These are phyloP conservation scores for Dryas octopetala DNA, from an alignment of 306 rosid genomes.

Conservation along the genomic window DNA sequence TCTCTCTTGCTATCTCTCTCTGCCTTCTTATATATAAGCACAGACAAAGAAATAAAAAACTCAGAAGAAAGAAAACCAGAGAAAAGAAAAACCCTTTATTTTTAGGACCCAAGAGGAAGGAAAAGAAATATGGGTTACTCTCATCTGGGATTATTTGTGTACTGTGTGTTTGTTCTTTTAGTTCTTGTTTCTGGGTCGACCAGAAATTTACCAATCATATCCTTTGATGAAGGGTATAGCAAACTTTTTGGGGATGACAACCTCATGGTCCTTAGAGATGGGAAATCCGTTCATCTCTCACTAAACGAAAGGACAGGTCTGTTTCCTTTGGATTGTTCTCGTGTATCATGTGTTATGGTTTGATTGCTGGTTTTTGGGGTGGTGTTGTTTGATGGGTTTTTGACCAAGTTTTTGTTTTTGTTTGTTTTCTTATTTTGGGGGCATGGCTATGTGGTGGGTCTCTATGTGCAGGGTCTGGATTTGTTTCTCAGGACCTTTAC, in stretches of 20 bases:
- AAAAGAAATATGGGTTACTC: constrained; percentile 37
- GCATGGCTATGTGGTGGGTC: neutral
- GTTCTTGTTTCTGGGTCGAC: constrained; percentile 46
- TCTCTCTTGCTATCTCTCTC: constrained; percentile 21
- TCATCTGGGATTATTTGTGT: constrained; percentile 23
- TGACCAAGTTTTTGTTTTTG: constrained; percentile 9
- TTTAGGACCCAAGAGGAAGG: constrained; percentile 6
- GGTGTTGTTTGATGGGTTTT: constrained; percentile 1
- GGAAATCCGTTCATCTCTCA: constrained; percentile 80
- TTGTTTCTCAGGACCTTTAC: constrained; percentile 89
- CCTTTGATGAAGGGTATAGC: constrained; percentile 84
- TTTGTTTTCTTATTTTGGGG: neutral
- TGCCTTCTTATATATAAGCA: neutral
- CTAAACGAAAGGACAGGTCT: constrained; percentile 81
- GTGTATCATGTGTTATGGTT: neutral
- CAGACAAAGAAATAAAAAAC: neutral
- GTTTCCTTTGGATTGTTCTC: neutral
- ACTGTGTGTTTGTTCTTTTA: constrained; percentile 25
- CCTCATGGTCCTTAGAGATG: constrained; percentile 62
- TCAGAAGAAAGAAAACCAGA: constrained; percentile 2
- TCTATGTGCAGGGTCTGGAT: constrained; percentile 81
- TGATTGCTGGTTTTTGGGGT: constrained; percentile 13
- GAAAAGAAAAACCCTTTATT: constrained; percentile 22
- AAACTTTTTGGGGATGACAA: constrained; percentile 79
- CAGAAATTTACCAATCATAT: constrained; percentile 48